Evolutionary conservation across 345 rosid genomes (phyloP).

Genomic region (Corchorus capsularis): DNA sequence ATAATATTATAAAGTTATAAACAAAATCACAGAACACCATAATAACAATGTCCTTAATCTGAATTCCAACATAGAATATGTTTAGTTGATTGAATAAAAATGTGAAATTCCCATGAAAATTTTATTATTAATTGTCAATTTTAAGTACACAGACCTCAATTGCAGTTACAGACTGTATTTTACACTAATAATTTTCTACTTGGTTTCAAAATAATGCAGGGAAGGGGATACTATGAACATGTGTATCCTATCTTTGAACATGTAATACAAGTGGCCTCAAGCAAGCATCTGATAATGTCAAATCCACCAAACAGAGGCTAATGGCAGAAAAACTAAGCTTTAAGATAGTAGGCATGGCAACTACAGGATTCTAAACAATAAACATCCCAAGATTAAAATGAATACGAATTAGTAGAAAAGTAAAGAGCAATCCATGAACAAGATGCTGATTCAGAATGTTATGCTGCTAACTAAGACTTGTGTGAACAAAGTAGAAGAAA

Average conservation of each 20-base stretch:
- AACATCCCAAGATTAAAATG: not conserved
- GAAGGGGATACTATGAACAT: not conserved
- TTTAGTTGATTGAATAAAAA: too few relatives aligned
- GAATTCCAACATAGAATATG: too few relatives aligned
- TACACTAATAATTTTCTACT: too few relatives aligned
- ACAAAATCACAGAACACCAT: too few relatives aligned
- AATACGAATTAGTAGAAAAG: not conserved
- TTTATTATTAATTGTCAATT: too few relatives aligned
- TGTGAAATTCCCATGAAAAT: too few relatives aligned
- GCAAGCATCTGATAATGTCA: not conserved
- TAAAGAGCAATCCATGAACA: not conserved
- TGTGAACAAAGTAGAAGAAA: not conserved
- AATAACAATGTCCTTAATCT: too few relatives aligned
- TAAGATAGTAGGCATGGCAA: not conserved
- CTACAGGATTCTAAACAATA: too few relatives aligned
- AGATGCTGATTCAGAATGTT: not conserved
- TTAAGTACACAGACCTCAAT: too few relatives aligned
- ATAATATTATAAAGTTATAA: too few relatives aligned
- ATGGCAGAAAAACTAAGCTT: not conserved
- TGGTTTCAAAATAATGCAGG: not conserved
- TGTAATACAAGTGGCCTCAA: not conserved
- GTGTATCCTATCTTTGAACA: constrained; percentile 1
- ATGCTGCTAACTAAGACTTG: not conserved
- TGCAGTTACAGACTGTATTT: too few relatives aligned
- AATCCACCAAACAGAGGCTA: not conserved